Conservation (phyloP, 441 rosid genomes). For the Erysimum cheiri region DNA sequence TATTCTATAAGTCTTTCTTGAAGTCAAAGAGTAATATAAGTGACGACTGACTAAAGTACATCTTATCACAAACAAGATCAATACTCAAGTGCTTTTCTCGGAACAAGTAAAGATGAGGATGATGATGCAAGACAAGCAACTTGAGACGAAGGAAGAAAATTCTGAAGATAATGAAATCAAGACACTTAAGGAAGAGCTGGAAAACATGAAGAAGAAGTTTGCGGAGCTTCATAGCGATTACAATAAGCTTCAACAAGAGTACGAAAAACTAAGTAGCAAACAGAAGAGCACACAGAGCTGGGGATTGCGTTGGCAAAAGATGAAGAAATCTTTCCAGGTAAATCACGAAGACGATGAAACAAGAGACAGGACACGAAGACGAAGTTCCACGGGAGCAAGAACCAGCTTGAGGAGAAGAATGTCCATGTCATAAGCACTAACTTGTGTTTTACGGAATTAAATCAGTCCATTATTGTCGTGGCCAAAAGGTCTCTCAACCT, state of each 20-base stretch:
- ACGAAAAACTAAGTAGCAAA: constrained; percentile 56
- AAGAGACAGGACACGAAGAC: constrained; percentile 42
- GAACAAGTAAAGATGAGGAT: constrained; percentile 81
- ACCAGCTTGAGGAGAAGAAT: constrained; percentile 44
- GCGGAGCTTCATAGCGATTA: constrained; percentile 68
- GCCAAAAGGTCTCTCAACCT: background rate
- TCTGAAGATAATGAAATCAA: constrained; percentile 57
- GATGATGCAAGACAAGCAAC: constrained; percentile 66
- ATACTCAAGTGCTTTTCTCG: constrained; percentile 68
- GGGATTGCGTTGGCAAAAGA: constrained; percentile 59
- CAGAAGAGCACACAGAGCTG: constrained; percentile 48
- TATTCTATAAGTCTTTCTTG: background rate
- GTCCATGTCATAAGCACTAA: constrained; percentile 44
- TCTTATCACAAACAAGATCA: constrained; percentile 28
- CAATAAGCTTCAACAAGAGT: constrained; percentile 65
- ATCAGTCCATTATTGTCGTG: background rate
- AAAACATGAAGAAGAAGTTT: constrained; percentile 64
- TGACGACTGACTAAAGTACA: constrained; percentile 2
- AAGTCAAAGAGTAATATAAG: background rate
- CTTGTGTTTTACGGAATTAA: background rate
- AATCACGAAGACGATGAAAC: constrained; percentile 52
- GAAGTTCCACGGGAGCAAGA: constrained; percentile 27
- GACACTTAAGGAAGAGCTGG: constrained; percentile 62
- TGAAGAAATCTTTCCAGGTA: constrained; percentile 55
- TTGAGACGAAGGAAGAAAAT: constrained; percentile 46